These are phyloP conservation scores for Scedosporium apiospermum DNA, from an alignment of 2,329 filamentous ascomycete species.

Conservation along the genomic window DNA sequence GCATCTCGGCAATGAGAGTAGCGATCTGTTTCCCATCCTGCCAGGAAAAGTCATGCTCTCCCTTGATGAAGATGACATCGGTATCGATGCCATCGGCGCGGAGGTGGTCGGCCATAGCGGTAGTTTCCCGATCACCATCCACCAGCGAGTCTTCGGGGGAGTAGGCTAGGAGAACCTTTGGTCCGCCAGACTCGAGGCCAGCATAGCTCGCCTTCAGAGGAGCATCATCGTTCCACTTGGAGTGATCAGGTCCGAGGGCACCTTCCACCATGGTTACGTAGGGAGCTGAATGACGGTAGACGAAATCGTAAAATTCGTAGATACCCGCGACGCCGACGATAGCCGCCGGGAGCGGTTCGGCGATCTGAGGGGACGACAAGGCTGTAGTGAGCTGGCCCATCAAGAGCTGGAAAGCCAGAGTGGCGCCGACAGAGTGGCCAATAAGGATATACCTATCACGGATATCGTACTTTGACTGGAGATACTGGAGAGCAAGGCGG, in stretches of 20 bases:
- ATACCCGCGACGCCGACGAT: constrained; percentile 57
- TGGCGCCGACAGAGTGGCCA: constrained; percentile 55
- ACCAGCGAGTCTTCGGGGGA: constrained; percentile 39
- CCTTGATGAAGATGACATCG: constrained; percentile 30
- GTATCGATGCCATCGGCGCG: constrained; percentile 24
- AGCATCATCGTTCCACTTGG: constrained; percentile 44
- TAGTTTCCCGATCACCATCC: constrained; percentile 46
- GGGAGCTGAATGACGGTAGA: constrained; percentile 30
- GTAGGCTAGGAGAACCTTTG: constrained; percentile 30
- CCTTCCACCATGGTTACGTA: constrained; percentile 49
- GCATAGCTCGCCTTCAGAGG: constrained; percentile 38
- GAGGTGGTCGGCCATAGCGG: constrained; percentile 43
- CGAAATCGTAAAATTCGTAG: constrained; percentile 52
- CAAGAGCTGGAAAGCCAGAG: constrained; percentile 37
- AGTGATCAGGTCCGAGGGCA: constrained; percentile 48
- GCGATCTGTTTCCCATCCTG: constrained; percentile 41
- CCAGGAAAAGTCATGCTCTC: constrained; percentile 57
- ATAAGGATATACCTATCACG: constrained; percentile 43
- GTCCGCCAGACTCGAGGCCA: constrained; percentile 23
- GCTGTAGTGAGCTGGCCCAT: constrained; percentile 29
- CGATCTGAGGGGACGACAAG: not conserved
- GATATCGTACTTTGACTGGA: constrained; percentile 36
- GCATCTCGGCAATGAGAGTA: constrained; percentile 25
- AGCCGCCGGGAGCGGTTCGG: constrained; percentile 33
- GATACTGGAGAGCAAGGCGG: constrained; percentile 35